Base-by-base conservation (phyloP, 805 yeast genomes). In the Brettanomyces sp. region DNA sequence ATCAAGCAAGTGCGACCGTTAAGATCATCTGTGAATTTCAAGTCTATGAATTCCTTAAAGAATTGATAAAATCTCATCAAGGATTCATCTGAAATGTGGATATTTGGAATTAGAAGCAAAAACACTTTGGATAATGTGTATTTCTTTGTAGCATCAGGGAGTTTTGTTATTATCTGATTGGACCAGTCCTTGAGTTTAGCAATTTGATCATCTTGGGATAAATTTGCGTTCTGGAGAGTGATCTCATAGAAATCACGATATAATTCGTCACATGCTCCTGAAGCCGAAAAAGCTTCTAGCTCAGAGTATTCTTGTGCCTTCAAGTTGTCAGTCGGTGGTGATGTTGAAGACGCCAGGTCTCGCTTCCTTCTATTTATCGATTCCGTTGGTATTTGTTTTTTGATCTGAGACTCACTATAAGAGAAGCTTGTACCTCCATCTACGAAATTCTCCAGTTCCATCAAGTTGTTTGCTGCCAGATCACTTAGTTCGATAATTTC, bases 401-500 rank as follows among this genome's bases (percentile, higher is more conserved):
- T 28, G 5, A 28, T 28, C 9, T 28, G 32, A 28, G 32, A 9
- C 30, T 52, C 51, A 32, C 56, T 57, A 48, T 57, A 63, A 7
- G 62, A 56, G 39, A 56, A 56, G 14, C 57, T 55, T 24, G 48
- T 48, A 41, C 58, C 65, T 14, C 68, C 68, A 40, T 66, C 81
- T n/a, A 77, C 74, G 53, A 74, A 70, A 1, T 84, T 82, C 61
- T 88, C 95, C 33, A 87, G 66, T 55, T 88, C 95, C 62, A 87
- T 71, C 39, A 87, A 62, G 11, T 79, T 73, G 50, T 70, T 77
- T 1, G 82, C 80, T 23, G 80, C 81, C 43, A 80, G 66, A 61
- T 93, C 99, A 59, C 89, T 84, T 55, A 93, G 71, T 52, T 80
- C 81, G 40, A 93, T 83, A 44, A 91, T 84, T 56, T 86, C 91